phyloP scores from a whole-genome alignment of 2,329 filamentous ascomycete genomes.

The Aspergillaceae sp. region DNA sequence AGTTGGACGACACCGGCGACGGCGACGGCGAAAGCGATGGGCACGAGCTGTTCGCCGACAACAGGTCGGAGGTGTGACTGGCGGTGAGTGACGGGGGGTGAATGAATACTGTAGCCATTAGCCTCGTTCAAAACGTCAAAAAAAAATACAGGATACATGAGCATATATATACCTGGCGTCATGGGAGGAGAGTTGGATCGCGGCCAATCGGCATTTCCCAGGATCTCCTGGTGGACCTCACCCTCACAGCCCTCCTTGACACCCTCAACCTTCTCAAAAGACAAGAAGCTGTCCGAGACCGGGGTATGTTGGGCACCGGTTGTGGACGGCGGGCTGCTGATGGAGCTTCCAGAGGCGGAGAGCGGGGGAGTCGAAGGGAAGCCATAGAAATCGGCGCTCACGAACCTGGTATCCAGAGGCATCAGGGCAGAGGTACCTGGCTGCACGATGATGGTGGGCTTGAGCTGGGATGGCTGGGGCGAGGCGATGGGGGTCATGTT shows the following conservation, averaged over 20 bases:
- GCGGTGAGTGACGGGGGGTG: conserved; percentile 57
- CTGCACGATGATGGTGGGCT: conserved; percentile 62
- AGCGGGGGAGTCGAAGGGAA: conserved; percentile 82
- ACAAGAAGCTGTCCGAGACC: conserved; percentile 68
- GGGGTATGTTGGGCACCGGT: conserved; percentile 75
- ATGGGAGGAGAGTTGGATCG: conserved; percentile 72
- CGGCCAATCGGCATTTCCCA: conserved; percentile 67
- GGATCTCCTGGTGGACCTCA: conserved; percentile 61
- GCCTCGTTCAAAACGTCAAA: background rate
- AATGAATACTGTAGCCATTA: conserved; percentile 49
- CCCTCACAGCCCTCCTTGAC: conserved; percentile 64
- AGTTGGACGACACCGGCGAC: conserved; percentile 61
- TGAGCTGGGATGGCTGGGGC: conserved; percentile 63
- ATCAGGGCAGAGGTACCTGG: conserved; percentile 47
- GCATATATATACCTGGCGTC: conserved; percentile 68
- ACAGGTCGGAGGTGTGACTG: conserved; percentile 58
- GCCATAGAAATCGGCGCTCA: conserved; percentile 54
- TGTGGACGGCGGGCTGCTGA: conserved; percentile 67
- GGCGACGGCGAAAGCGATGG: conserved; percentile 83
- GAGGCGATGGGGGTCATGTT: conserved; percentile 62
- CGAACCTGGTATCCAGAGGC: conserved; percentile 67
- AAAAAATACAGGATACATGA: background rate
- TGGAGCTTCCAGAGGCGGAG: conserved; percentile 73
- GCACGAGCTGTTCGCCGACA: conserved; percentile 60
- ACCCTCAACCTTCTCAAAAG: conserved; percentile 57